phyloP scores from a whole-genome alignment of 495 filamentous ascomycete genomes.

The Penicillium macrosclerotiorum region DNA sequence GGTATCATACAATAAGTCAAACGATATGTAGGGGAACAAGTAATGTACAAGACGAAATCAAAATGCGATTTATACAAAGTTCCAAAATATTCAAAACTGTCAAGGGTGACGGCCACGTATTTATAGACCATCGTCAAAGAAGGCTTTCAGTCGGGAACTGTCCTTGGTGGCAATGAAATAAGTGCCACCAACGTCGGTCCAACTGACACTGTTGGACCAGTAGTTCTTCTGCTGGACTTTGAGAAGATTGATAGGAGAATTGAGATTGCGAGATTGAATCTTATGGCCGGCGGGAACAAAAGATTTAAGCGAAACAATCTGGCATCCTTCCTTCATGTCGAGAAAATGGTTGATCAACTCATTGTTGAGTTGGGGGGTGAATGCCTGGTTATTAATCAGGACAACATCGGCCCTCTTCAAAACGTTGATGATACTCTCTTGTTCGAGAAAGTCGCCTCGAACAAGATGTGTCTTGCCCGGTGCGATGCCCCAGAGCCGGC shows the following conservation, averaged over 20 bases:
- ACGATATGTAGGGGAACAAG: constrained; percentile 15
- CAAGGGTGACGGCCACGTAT: neutral
- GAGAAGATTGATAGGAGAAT: constrained; percentile 74
- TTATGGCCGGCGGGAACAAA: constrained; percentile 73
- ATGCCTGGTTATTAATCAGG: constrained; percentile 96
- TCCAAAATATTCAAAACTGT: constrained; percentile 1
- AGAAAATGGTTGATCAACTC: constrained; percentile 86
- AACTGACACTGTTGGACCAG: constrained; percentile 82
- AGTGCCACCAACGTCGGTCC: constrained; percentile 78
- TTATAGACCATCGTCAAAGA: constrained; percentile 39
- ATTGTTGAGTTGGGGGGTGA: constrained; percentile 81
- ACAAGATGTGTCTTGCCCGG: constrained; percentile 78
- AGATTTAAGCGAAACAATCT: constrained; percentile 79
- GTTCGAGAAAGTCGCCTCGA: constrained; percentile 79
- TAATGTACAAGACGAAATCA: constrained; percentile 20
- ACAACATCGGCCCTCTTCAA: constrained; percentile 86
- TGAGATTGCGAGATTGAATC: constrained; percentile 65
- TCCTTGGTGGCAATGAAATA: constrained; percentile 91
- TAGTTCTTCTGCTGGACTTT: constrained; percentile 74
- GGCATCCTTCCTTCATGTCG: constrained; percentile 87
- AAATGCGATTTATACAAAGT: constrained; percentile 7
- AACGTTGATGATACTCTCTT: constrained; percentile 63
- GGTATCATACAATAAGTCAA: constrained; percentile 20
- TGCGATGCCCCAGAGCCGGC: constrained; percentile 83
- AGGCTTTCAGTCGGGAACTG: constrained; percentile 49